A percentile compares a stretch with the other conserved stretches of the same genome.
These are phyloP conservation scores for Fraxinus nigra DNA, from an alignment of 305 asterid species.

Conservation along the genomic window DNA sequence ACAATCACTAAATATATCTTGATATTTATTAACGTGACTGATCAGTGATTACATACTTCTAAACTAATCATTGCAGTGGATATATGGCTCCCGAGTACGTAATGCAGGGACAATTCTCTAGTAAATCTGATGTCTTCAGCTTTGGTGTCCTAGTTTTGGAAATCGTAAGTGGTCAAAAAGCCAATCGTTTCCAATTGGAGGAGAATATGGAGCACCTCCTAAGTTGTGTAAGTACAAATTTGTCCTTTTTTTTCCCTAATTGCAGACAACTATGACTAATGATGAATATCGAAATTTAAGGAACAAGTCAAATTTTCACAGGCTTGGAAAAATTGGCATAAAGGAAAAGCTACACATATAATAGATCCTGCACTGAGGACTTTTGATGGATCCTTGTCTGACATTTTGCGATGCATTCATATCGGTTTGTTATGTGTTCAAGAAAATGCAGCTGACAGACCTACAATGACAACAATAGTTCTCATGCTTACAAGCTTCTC, in stretches of 20 bases:
- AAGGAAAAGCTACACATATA: neutral
- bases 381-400: neutral
- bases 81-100: constrained; percentile 10
- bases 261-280: neutral
- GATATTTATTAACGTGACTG: neutral
- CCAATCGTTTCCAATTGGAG: neutral
- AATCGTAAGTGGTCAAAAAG: constrained; percentile 15
- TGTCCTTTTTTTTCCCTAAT: neutral
- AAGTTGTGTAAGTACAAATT: constrained; percentile 11
- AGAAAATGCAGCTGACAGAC: neutral
- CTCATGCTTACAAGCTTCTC: neutral
- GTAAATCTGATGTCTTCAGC: constrained; percentile 18
- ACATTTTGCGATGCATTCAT: neutral
- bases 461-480: neutral
- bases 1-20: too few relatives aligned
- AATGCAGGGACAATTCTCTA: constrained; percentile 10
- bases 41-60: neutral
- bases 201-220: constrained; percentile 1
- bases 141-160: constrained; percentile 17
- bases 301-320: neutral
- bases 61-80: neutral
- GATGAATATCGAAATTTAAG: neutral
- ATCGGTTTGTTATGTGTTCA: neutral
- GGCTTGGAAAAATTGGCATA: constrained; percentile 15
- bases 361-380: neutral